Evolutionary conservation across 768 basidiomycete genomes (phyloP), one percentile per base, ranked within the genome.

Genomic region (Harrya chromipes): DNA sequence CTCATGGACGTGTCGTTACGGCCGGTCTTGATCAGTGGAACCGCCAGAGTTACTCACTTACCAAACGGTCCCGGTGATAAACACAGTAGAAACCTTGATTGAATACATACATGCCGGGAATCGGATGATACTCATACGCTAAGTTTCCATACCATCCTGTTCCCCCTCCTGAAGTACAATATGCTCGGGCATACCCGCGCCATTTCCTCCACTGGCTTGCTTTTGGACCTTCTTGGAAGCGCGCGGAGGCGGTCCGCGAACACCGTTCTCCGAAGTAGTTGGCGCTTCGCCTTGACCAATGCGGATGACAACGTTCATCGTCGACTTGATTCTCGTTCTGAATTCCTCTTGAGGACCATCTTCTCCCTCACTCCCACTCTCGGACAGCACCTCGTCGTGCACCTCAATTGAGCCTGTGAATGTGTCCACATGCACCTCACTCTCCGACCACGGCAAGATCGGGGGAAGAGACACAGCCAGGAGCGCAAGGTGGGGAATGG

Each of bases 401-500:
- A 91, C 81, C 55, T 83, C 80, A 29, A 85, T 75, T 0, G 87
- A 85, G 5, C 84, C 84, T 0, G 90, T 92, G 8, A 72, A 73
- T 13, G 86, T 71, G 48, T 84, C 77, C 20, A 76, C 77, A 36
- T 75, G 74, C 5, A 90, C 79, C 48, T 90, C 85, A 41, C 81
- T 78, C 33, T 69, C 64, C 1, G 80, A 57, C 59, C 80, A 89
- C 0, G 90, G 88, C 11, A 94, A 74, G 41, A 85, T 82, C 3
- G 78, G 73, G 0, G 90, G 87, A 24, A 94, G 73, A 19, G 89
- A 84, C 6, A 84, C 77, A 12, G 79, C 70, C 13, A 95, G 74
- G 40, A 82, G 81, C 24, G 87, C 69, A 20, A 91, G 80, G 58
- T 84, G 84, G 3, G 92, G 90, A 49, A 94, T 93, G 2, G 93